Base-by-base conservation (phyloP, 2,329 filamentous ascomycete genomes). In the Pyrenochaeta sp. region DNA sequence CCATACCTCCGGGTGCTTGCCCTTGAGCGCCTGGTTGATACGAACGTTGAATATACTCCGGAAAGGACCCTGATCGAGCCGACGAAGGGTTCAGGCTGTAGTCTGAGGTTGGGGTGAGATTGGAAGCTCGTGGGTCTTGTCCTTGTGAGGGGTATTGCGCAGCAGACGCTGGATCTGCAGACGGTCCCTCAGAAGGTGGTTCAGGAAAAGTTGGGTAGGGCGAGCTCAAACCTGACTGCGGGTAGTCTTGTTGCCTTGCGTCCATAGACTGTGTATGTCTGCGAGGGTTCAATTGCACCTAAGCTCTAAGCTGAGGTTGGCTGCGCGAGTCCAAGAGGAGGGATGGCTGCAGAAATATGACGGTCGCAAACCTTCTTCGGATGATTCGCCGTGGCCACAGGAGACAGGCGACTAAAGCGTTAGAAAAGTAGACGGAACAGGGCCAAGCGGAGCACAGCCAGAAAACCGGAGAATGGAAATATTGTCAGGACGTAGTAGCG, bases 131-230 rank as follows among this genome's bases (percentile, higher is more conserved):
- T 75, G 89, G 88, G 83, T 97, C 93, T 83, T 91, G 89, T 77
- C 91, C 90, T 74, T 89, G 88, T n/a, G 67, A 64, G 71, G 91
- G 74, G 82, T 96, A 96, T 81, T 94, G 91, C 82, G 91, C 91
- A 90, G 91, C 90, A 91, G 93, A 91, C 82, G 90, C 86, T 86
- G 92, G 91, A 90, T 96, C 93, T 95, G 91, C 88, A 82, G 86
- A 78, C 63, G 89, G 87, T 79, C 86, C 89, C 90, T 96, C 92
- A 93, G 92, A 93, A 85, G 89, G 86, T 81, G 86, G 75, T 77
- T 82, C 81, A 73, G 77, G 77, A 72, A 84, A 84, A 62, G 81
- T 77, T 81, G 80, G 76, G 79, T 84, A 83, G 77, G 84, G 83
- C 77, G 79, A 79, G 77, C 75, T 80, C 81, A 83, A 82, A 83